Conservation (phyloP, 495 filamentous ascomycete species). For the Collariella sp. region DNA sequence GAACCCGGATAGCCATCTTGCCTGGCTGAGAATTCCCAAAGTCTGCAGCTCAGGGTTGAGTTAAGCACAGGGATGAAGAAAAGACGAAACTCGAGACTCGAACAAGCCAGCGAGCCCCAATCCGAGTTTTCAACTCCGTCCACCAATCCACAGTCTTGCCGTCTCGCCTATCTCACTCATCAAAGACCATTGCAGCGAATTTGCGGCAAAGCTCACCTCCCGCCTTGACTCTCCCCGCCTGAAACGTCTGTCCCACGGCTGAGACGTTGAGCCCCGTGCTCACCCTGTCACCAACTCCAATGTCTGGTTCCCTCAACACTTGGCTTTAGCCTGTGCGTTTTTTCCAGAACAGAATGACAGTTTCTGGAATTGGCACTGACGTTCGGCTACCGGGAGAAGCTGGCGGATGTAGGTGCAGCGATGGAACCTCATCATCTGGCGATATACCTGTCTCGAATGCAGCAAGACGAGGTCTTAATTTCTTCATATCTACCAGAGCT, state of each 20-base stretch:
- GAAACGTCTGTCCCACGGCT: constrained; percentile 21
- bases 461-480: no score
- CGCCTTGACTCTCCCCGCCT: constrained; percentile 9
- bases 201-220: neutral
- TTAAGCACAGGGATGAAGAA: neutral
- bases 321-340: constrained; percentile 5
- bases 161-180: neutral
- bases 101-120: neutral
- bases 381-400: no score
- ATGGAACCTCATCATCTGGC: no score
- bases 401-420: no score
- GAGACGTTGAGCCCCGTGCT: constrained; percentile 21
- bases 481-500: no score
- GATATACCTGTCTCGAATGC: no score
- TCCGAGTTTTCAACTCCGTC: neutral
- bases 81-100: neutral
- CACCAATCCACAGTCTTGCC: neutral
- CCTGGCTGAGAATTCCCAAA: no score
- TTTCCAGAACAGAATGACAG: neutral
- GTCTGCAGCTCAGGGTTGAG: neutral
- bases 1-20: no score
- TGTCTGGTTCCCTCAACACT: constrained; percentile 6
- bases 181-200: neutral
- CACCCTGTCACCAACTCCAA: constrained; percentile 5
- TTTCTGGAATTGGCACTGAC: no score